These are phyloP conservation scores for Phytophthora sp. DNA, from an alignment of 352 stramenopile genomes.

Conservation along the genomic window DNA sequence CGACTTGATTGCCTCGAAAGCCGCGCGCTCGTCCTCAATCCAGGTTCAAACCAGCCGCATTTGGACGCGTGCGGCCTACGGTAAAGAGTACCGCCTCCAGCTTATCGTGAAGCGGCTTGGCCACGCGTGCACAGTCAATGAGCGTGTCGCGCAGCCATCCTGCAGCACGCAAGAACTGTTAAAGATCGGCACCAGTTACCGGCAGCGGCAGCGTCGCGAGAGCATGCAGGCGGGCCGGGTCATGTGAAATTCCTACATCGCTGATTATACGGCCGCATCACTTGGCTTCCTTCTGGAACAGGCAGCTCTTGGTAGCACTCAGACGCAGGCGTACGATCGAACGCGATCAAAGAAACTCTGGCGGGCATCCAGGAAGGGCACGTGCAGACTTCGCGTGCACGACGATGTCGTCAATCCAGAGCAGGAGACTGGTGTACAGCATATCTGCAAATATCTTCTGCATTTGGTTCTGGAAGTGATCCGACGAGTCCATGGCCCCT, in stretches of 20 bases:
- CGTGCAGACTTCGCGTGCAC: background rate
- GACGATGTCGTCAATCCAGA: background rate
- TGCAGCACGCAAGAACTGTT: no score
- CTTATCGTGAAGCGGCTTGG: background rate
- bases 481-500: background rate
- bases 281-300: background rate
- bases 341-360: background rate
- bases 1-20: background rate
- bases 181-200: background rate
- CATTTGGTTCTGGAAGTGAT: background rate
- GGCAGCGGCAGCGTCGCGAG: background rate
- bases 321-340: background rate
- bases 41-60: background rate
- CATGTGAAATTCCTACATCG: no score
- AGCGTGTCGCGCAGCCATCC: background rate
- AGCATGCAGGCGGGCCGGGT: background rate
- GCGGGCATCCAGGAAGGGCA: background rate
- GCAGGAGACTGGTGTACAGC: background rate
- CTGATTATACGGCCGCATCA: no score
- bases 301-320: background rate
- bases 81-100: background rate
- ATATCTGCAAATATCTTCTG: background rate
- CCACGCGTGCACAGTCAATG: background rate
- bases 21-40: background rate
- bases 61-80: background rate